These are phyloP conservation scores for Radiomyces spectabilis DNA, from an alignment of 192 early-diverging fungal genomes.

Conservation along the genomic window DNA sequence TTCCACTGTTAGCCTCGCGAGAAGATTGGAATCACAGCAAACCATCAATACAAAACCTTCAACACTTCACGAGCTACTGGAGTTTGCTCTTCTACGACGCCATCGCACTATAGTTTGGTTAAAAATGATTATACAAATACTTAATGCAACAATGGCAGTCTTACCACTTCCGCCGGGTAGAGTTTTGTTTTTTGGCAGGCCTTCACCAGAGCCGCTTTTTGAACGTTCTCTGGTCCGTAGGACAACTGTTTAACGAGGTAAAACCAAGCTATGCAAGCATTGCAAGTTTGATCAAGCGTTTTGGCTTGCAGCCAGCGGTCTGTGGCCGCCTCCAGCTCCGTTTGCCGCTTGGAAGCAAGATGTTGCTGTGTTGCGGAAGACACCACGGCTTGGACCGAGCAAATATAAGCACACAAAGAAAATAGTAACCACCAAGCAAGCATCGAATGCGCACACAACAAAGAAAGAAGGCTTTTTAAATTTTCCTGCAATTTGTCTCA, in stretches of 20 bases:
- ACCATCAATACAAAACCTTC: constrained; percentile 8
- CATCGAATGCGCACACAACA: too few relatives aligned
- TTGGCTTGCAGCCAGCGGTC: constrained; percentile 10
- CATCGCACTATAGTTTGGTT: constrained; percentile 29
- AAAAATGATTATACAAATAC: neutral
- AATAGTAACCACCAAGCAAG: too few relatives aligned
- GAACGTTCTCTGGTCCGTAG: constrained; percentile 32
- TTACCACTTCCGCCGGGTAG: constrained; percentile 34
- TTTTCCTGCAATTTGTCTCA: too few relatives aligned
- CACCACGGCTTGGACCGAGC: too few relatives aligned
- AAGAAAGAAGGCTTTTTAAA: too few relatives aligned
- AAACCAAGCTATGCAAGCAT: constrained; percentile 33
- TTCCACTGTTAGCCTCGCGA: too few relatives aligned
- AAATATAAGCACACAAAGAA: too few relatives aligned
- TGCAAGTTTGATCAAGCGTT: constrained; percentile 19
- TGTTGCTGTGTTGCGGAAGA: too few relatives aligned
- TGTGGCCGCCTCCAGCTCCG: too few relatives aligned
- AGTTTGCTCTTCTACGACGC: constrained; percentile 38
- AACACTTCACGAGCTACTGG: constrained; percentile 34
- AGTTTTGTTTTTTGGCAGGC: constrained; percentile 25
- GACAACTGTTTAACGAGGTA: constrained; percentile 34
- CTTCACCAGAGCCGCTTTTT: constrained; percentile 21
- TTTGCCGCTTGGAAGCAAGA: too few relatives aligned
- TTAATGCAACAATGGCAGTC: neutral
- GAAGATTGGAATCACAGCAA: neutral